Conservation (phyloP, 768 basidiomycete species). For the Hydnomerulius pinastri region DNA sequence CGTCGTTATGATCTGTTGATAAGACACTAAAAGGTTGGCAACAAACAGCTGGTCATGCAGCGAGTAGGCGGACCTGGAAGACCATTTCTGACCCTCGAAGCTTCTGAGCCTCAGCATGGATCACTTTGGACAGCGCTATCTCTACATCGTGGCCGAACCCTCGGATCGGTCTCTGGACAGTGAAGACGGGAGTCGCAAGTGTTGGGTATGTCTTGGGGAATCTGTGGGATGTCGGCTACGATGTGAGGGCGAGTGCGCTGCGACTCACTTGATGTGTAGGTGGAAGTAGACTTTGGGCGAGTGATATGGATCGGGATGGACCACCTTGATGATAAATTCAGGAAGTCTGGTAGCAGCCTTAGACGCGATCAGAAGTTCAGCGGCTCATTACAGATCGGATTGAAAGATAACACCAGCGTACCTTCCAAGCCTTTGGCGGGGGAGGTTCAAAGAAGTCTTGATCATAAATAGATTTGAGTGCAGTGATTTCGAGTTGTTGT, state of each 20-base stretch:
- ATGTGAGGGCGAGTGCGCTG: background rate
- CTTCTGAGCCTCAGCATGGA: slow-evolving; percentile 68
- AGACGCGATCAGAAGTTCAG: slow-evolving; percentile 2
- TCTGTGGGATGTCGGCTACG: slow-evolving; percentile 36
- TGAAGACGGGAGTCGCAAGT: slow-evolving; percentile 66
- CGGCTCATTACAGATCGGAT: background rate
- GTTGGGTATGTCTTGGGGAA: slow-evolving; percentile 84
- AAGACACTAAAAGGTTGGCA: background rate
- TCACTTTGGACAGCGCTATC: slow-evolving; percentile 53
- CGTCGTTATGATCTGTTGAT: slow-evolving; percentile 60
- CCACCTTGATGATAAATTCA: slow-evolving; percentile 75
- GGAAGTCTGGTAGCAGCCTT: slow-evolving; percentile 70
- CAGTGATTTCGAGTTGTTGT: slow-evolving; percentile 71
- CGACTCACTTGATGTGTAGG: slow-evolving; percentile 66
- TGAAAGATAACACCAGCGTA: slow-evolving; percentile 27
- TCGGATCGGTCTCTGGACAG: slow-evolving; percentile 61
- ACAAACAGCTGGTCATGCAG: background rate
- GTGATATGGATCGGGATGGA: slow-evolving; percentile 60
- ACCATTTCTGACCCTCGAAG: slow-evolving; percentile 74
- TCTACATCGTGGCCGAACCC: slow-evolving; percentile 63
- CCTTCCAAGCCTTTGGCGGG: slow-evolving; percentile 85
- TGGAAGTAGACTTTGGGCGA: slow-evolving; percentile 62
- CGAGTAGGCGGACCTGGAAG: slow-evolving; percentile 56
- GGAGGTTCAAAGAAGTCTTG: slow-evolving; percentile 74
- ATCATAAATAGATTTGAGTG: slow-evolving; percentile 77